Percentiles rank a stretch among this genome's conserved stretches.
These are phyloP conservation scores for Kregervanrija fluxuum DNA, from an alignment of 805 yeast genomes.

Conservation along the genomic window DNA sequence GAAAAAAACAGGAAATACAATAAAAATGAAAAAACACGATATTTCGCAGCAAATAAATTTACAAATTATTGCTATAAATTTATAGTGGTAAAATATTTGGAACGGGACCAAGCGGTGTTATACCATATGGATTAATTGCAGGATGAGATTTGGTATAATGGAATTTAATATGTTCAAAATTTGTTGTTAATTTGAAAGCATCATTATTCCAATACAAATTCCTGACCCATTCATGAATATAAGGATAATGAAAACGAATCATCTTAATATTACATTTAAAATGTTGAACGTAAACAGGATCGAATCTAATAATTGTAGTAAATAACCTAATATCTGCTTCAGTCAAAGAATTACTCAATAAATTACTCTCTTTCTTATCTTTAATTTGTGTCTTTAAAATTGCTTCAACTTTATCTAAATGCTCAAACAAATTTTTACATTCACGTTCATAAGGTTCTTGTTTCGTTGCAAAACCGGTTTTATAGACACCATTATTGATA, in stretches of 20 bases:
- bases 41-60: too few relatives aligned
- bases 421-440: conserved; percentile 53
- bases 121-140: conserved; percentile 71
- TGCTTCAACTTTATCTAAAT: conserved; percentile 64
- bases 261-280: conserved; percentile 86
- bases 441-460: conserved; percentile 77
- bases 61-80: too few relatives aligned
- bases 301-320: conserved; percentile 86
- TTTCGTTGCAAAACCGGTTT: conserved; percentile 79
- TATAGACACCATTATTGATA: conserved; percentile 91
- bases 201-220: conserved; percentile 70
- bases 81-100: conserved; percentile 58
- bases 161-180: conserved; percentile 82
- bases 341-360: conserved; percentile 63
- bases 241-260: conserved; percentile 75
- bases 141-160: conserved; percentile 87
- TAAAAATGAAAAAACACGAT: too few relatives aligned
- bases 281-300: conserved; percentile 90
- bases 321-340: conserved; percentile 87
- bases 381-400: conserved; percentile 41
- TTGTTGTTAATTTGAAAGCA: conserved; percentile 71
- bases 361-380: conserved; percentile 28
- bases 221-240: conserved; percentile 70
- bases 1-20: too few relatives aligned
- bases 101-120: conserved; percentile 84